These are phyloP conservation scores for Colletotrichum tanaceti DNA, from an alignment of 2,329 filamentous ascomycete genomes.

Conservation along the genomic window DNA sequence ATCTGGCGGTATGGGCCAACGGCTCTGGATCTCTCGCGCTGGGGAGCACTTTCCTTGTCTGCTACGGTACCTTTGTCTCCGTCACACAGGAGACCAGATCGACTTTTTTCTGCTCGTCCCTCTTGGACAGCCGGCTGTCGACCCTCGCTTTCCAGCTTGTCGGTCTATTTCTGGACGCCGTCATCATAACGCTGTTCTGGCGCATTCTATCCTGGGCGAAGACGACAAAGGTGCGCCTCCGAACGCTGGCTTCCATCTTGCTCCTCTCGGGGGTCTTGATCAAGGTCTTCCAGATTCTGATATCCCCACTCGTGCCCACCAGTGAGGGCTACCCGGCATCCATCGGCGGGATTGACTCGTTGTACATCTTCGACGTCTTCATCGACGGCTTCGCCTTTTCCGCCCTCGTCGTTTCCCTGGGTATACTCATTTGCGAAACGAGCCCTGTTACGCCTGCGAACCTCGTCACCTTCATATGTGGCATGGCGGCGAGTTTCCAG, in stretches of 20 bases:
- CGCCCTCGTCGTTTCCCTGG: slow-evolving; percentile 56
- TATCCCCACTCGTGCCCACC: slow-evolving; percentile 46
- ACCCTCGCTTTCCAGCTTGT: slow-evolving; percentile 57
- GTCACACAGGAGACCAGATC: slow-evolving; percentile 55
- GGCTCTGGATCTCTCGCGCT: slow-evolving; percentile 55
- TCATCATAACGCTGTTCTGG: slow-evolving; percentile 62
- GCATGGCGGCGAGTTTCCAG: slow-evolving; percentile 51
- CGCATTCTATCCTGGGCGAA: slow-evolving; percentile 63
- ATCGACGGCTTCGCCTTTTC: slow-evolving; percentile 61
- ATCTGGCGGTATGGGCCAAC: slow-evolving; percentile 60
- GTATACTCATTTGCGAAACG: slow-evolving; percentile 60
- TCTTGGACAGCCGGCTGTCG: slow-evolving; percentile 53
- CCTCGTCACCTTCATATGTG: slow-evolving; percentile 58
- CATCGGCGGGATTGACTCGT: slow-evolving; percentile 53
- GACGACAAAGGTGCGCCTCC: slow-evolving; percentile 60
- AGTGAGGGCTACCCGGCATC: slow-evolving; percentile 41
- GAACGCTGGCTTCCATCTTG: slow-evolving; percentile 57
- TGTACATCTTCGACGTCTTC: slow-evolving; percentile 62
- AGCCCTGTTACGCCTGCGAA: slow-evolving; percentile 57
- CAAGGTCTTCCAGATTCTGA: slow-evolving; percentile 51
- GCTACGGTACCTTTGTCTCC: slow-evolving; percentile 56
- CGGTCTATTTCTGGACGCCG: slow-evolving; percentile 59
- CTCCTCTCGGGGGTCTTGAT: slow-evolving; percentile 54
- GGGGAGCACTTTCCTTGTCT: slow-evolving; percentile 53
- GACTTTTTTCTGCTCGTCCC: slow-evolving; percentile 63